Evolutionary conservation across 202 grass and related monocot genomes (phyloP).

Genomic region (Sporobolus alterniflorus): DNA sequence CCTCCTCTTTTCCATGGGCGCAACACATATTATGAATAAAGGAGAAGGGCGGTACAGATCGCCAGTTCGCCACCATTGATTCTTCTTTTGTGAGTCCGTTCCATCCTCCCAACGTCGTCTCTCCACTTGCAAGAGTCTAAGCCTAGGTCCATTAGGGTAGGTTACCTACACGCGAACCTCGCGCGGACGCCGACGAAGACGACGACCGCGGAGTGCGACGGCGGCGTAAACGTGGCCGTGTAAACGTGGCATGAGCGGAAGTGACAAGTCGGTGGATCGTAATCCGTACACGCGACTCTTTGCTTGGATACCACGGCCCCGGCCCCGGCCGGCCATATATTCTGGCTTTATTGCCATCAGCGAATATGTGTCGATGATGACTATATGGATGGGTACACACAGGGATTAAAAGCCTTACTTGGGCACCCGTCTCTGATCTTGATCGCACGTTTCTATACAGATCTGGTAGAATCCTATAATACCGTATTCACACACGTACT

Average conservation of each 20-base stretch:
- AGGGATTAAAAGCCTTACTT: slow-evolving; percentile 18
- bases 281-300: slow-evolving; percentile 49
- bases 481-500: slow-evolving; percentile 41
- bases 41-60: slow-evolving; percentile 6
- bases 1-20: slow-evolving; percentile 34
- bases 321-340: too few relatives aligned
- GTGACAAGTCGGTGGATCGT: slow-evolving; percentile 39
- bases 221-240: slow-evolving; percentile 20
- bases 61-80: slow-evolving; percentile 41
- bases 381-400: background rate
- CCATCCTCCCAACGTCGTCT: slow-evolving; percentile 25
- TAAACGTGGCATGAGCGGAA: slow-evolving; percentile 19
- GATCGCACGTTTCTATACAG: slow-evolving; percentile 29
- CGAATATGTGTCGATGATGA: slow-evolving; percentile 50
- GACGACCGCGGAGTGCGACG: background rate
- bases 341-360: background rate
- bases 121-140: slow-evolving; percentile 48
- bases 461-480: background rate
- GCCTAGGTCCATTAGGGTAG: slow-evolving; percentile 54
- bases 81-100: slow-evolving; percentile 5
- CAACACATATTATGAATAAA: slow-evolving; percentile 5
- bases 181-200: slow-evolving; percentile 25
- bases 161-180: slow-evolving; percentile 43
- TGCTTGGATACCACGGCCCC: slow-evolving; percentile 6
- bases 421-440: background rate